Percentiles rank a stretch among this genome's conserved stretches.
Conservation (phyloP, 2,329 filamentous ascomycete genomes). For the Neodidymelliopsis sp. region DNA sequence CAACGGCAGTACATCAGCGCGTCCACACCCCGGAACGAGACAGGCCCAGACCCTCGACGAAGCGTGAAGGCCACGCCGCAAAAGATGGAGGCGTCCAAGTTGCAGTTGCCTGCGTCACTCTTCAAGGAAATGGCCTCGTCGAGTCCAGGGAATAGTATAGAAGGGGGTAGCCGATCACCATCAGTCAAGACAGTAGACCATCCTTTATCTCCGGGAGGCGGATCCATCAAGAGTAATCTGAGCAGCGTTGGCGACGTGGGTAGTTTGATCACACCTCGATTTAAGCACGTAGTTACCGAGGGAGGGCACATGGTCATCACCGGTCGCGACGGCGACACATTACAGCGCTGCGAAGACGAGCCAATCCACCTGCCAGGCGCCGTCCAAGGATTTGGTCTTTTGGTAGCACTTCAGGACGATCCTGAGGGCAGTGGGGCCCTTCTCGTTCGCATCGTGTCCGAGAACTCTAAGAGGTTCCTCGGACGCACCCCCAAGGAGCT, state of each 20-base stretch:
- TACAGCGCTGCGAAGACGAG: slow-evolving; percentile 88
- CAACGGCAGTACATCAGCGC: slow-evolving; percentile 8
- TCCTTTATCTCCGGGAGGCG: slow-evolving; percentile 33
- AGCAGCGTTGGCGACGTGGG: slow-evolving; percentile 53
- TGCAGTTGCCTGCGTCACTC: slow-evolving; percentile 38
- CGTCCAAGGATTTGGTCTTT: slow-evolving; percentile 78
- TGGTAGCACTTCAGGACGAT: slow-evolving; percentile 78
- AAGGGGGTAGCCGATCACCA: slow-evolving; percentile 29
- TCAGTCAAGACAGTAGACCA: slow-evolving; percentile 30
- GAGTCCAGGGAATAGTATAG: slow-evolving; percentile 35
- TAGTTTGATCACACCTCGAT: slow-evolving; percentile 72
- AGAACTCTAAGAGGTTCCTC: slow-evolving; percentile 78
- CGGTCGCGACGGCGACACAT: slow-evolving; percentile 72
- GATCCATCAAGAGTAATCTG: slow-evolving; percentile 44
- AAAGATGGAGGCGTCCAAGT: slow-evolving; percentile 18
- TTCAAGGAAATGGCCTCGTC: slow-evolving; percentile 45
- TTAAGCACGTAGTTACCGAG: slow-evolving; percentile 78
- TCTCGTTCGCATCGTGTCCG: slow-evolving; percentile 76
- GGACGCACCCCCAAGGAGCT: slow-evolving; percentile 80
- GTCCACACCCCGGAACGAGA: slow-evolving; percentile 12
- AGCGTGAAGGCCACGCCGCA: slow-evolving; percentile 5
- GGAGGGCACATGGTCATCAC: slow-evolving; percentile 85
- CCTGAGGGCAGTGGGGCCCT: slow-evolving; percentile 66
- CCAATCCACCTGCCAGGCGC: slow-evolving; percentile 88
- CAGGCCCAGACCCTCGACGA: slow-evolving; percentile 10